A percentile compares a stretch with the other conserved stretches of the same genome.
These are phyloP conservation scores for Lactarius tabidus DNA, from an alignment of 768 basidiomycete species.

Conservation along the genomic window DNA sequence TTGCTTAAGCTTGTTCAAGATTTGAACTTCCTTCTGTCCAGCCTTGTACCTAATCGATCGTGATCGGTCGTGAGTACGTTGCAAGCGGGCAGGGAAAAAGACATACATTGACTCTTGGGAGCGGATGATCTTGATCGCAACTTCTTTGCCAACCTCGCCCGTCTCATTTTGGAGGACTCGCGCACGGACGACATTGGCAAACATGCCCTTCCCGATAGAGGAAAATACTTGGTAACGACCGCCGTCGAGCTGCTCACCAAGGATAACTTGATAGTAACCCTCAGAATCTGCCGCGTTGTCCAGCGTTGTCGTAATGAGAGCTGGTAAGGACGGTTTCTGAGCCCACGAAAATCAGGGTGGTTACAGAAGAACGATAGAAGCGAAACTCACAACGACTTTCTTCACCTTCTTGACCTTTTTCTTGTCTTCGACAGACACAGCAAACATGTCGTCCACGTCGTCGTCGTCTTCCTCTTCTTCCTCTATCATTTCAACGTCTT, in stretches of 20 bases:
- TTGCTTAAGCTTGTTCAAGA: conserved; percentile 79
- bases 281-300: conserved; percentile 93
- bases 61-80: conserved; percentile 15
- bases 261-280: conserved; percentile 91
- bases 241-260: conserved; percentile 90
- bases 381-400: conserved; percentile 45
- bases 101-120: conserved; percentile 95
- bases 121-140: conserved; percentile 96
- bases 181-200: conserved; percentile 92
- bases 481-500: conserved; percentile 48
- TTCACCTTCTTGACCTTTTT: conserved; percentile 60
- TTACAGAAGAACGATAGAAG: neutral
- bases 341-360: neutral
- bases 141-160: conserved; percentile 60
- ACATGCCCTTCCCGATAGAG: conserved; percentile 98
- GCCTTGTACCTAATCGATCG: conserved; percentile 75
- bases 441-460: conserved; percentile 96
- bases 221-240: conserved; percentile 94
- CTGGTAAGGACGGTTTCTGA: conserved; percentile 53
- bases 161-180: conserved; percentile 66
- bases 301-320: conserved; percentile 68
- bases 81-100: neutral
- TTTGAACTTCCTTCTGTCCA: conserved; percentile 87
- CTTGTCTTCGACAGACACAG: conserved; percentile 51
- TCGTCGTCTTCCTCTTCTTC: conserved; percentile 66